phyloP scores from a whole-genome alignment of 78 protist species.

The Polysphondylium violaceum region DNA sequence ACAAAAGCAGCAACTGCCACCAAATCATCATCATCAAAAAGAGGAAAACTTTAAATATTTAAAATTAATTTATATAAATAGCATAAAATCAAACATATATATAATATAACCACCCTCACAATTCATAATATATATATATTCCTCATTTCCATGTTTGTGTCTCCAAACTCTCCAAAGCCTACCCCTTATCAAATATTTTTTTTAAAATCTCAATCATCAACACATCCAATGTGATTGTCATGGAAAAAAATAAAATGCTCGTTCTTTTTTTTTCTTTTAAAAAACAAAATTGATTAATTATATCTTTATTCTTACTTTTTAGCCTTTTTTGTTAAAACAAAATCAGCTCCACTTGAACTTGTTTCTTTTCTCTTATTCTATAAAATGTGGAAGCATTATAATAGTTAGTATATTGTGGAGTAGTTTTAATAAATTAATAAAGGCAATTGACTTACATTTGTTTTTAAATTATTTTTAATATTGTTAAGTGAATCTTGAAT shows the following conservation, averaged over 20 bases:
- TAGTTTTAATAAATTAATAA: too few species aligned
- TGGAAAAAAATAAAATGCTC: too few species aligned
- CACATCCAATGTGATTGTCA: too few species aligned
- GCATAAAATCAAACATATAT: background rate
- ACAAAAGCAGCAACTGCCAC: background rate
- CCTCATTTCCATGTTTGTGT: too few species aligned
- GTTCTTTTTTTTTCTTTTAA: background rate
- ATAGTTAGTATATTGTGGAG: background rate
- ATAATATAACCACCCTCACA: background rate
- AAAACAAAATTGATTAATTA: too few species aligned
- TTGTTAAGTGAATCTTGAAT: conserved; percentile 35
- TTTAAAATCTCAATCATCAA: too few species aligned
- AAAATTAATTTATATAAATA: background rate
- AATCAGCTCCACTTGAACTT: background rate
- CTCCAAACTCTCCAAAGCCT: too few species aligned
- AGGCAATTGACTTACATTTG: conserved; percentile 37
- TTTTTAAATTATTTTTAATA: conserved; percentile 44
- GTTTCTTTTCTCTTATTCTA: conserved; percentile 61
- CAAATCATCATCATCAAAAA: too few species aligned
- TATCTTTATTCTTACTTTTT: background rate
- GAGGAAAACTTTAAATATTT: background rate
- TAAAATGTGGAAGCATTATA: background rate
- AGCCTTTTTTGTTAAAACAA: conserved; percentile 23
- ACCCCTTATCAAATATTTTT: too few species aligned
- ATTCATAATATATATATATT: background rate